A percentile compares a stretch with the other conserved stretches of the same genome.
Evolutionary conservation across 352 stramenopile genomes (phyloP).

Genomic region (Globisporangium splendens): DNA sequence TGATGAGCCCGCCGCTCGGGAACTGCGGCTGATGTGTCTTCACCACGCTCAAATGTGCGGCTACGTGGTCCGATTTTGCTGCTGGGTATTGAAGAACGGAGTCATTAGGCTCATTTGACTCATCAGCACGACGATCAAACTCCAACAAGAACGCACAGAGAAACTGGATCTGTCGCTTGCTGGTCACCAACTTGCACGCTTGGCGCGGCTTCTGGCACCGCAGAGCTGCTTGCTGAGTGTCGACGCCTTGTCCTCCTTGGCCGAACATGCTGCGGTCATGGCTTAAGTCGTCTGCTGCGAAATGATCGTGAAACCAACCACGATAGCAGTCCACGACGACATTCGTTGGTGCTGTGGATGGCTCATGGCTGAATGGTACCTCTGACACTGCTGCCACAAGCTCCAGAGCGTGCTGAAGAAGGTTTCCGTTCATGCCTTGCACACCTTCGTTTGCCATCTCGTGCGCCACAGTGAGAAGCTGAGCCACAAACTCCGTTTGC

Average conservation of each 20-base stretch:
- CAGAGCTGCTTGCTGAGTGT: background rate
- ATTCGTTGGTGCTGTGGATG: background rate
- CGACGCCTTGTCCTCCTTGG: background rate
- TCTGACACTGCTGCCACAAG: slow-evolving; percentile 17
- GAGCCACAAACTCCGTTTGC: slow-evolving; percentile 12
- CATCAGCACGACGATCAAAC: slow-evolving; percentile 20
- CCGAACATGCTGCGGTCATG: background rate
- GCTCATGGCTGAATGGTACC: background rate
- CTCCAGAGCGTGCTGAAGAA: slow-evolving; percentile 24
- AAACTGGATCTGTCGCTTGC: slow-evolving; percentile 36
- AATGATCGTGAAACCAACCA: slow-evolving; percentile 25
- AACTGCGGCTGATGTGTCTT: slow-evolving; percentile 30
- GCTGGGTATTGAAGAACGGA: background rate
- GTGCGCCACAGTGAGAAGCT: slow-evolving; percentile 26
- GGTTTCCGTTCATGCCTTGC: slow-evolving; percentile 9
- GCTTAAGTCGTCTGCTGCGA: slow-evolving; percentile 7
- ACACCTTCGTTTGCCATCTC: slow-evolving; percentile 29
- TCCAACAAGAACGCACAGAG: slow-evolving; percentile 35
- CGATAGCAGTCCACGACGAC: slow-evolving; percentile 15
- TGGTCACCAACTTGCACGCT: slow-evolving; percentile 18
- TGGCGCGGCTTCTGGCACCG: slow-evolving; percentile 4
- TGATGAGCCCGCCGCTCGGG: slow-evolving; percentile 22
- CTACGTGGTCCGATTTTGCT: slow-evolving; percentile 17
- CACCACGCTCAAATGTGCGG: slow-evolving; percentile 30
- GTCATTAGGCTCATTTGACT: background rate